Percentiles rank a stretch among this genome's conserved stretches.
Evolutionary conservation across 176 grass and related monocot species (phyloP).

Genomic region (Cenchrus fungigraminus): DNA sequence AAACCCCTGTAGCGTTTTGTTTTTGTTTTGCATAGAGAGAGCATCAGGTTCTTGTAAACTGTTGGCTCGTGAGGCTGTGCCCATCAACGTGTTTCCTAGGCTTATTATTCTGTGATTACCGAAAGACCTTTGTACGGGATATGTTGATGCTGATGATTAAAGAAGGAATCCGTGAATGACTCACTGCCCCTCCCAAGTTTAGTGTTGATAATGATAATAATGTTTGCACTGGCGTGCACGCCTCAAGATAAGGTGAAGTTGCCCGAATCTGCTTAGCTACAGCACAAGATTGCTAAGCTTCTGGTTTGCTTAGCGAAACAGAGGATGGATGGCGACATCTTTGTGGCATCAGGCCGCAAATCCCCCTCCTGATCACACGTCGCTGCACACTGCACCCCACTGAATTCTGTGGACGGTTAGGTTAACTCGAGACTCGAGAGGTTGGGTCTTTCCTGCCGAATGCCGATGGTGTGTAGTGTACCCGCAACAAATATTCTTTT

Average conservation of each 20-base stretch:
- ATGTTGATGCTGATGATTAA: neutral
- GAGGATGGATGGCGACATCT: neutral
- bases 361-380: neutral
- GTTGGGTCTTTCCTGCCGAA: neutral
- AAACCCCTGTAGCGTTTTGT: neutral
- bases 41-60: neutral
- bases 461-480: too few relatives aligned
- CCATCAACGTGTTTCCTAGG: neutral
- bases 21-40: neutral
- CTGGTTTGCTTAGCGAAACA: neutral
- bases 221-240: conserved; percentile 1
- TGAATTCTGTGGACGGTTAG: neutral
- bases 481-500: neutral
- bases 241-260: neutral
- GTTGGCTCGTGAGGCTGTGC: neutral
- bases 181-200: neutral
- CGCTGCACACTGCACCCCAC: neutral
- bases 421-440: neutral
- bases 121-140: neutral
- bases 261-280: conserved; percentile 21
- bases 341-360: neutral
- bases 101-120: neutral
- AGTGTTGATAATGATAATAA: neutral
- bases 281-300: neutral
- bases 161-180: neutral